These are phyloP conservation scores for Cordyceps tenuipes DNA, from an alignment of 2,329 filamentous ascomycete genomes.

Conservation along the genomic window DNA sequence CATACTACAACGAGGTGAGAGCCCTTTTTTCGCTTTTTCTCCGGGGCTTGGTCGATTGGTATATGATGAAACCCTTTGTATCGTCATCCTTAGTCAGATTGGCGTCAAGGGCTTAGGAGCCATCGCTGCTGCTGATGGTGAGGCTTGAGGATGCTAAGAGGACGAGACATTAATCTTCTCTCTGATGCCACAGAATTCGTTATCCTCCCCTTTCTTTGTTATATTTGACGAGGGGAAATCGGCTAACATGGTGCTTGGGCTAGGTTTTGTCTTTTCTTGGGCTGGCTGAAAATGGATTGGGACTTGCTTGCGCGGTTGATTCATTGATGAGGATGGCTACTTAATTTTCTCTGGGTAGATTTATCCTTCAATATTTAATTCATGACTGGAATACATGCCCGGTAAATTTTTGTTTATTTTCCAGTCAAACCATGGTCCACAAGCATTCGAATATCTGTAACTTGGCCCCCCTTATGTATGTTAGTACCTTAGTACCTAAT, in stretches of 20 bases:
- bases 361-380: no score
- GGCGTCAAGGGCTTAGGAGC: slow-evolving; percentile 24
- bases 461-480: no score
- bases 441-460: no score
- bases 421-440: no score
- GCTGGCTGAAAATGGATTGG: not conserved
- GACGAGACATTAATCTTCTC: slow-evolving; percentile 49
- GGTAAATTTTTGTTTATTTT: no score
- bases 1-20: slow-evolving; percentile 15
- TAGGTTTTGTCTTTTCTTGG: not conserved
- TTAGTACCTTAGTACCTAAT: no score
- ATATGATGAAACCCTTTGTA: slow-evolving; percentile 79
- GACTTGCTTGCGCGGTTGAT: not conserved
- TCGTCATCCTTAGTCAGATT: slow-evolving; percentile 97
- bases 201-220: not conserved
- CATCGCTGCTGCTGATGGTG: slow-evolving; percentile 22
- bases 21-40: not conserved
- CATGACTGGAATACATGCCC: no score
- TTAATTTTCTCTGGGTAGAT: not conserved
- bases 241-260: not conserved
- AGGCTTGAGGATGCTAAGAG: slow-evolving; percentile 28
- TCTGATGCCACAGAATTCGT: slow-evolving; percentile 30
- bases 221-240: not conserved
- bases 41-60: slow-evolving; percentile 11
- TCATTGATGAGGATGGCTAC: not conserved